A percentile compares a stretch with the other conserved stretches of the same genome.
These are phyloP conservation scores for Yamadazyma trypodendri DNA, from an alignment of 1,139 yeast genomes.

Conservation along the genomic window DNA sequence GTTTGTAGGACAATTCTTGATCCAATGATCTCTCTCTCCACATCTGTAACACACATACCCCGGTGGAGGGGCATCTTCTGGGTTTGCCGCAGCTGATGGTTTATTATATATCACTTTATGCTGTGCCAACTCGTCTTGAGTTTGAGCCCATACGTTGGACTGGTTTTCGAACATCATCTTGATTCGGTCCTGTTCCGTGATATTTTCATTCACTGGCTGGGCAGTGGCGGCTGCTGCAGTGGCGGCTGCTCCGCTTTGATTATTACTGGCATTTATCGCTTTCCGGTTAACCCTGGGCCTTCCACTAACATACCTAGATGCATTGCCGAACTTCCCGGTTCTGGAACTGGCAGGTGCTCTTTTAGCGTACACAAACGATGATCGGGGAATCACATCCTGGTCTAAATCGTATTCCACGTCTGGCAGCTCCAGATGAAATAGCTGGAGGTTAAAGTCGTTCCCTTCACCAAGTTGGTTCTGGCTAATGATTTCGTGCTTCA, in stretches of 20 bases:
- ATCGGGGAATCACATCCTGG: conserved; percentile 90
- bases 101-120: conserved; percentile 64
- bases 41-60: conserved; percentile 95
- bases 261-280: conserved; percentile 25
- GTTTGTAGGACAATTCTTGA: conserved; percentile 91
- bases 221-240: conserved; percentile 10
- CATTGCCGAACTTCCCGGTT: conserved; percentile 63
- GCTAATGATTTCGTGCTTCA: conserved; percentile 83
- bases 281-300: conserved; percentile 59
- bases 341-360: conserved; percentile 68
- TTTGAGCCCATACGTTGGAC: conserved; percentile 89
- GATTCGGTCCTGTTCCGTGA: conserved; percentile 83
- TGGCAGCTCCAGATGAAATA: conserved; percentile 64
- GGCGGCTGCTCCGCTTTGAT: conserved; percentile 19
- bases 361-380: conserved; percentile 78
- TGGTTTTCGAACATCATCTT: conserved; percentile 91
- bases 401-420: conserved; percentile 81
- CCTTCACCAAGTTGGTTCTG: conserved; percentile 84
- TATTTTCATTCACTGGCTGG: conserved; percentile 30
- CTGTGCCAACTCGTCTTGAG: conserved; percentile 85
- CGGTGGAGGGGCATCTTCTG: conserved; percentile 85
- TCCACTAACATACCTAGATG: conserved; percentile 83
- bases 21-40: conserved; percentile 97
- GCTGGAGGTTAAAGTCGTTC: conserved; percentile 72
- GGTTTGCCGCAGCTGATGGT: conserved; percentile 36